A percentile compares a stretch with the other conserved stretches of the same genome.
phyloP scores from a whole-genome alignment of 805 yeast genomes.

The Sporopachydermia quercuum region DNA sequence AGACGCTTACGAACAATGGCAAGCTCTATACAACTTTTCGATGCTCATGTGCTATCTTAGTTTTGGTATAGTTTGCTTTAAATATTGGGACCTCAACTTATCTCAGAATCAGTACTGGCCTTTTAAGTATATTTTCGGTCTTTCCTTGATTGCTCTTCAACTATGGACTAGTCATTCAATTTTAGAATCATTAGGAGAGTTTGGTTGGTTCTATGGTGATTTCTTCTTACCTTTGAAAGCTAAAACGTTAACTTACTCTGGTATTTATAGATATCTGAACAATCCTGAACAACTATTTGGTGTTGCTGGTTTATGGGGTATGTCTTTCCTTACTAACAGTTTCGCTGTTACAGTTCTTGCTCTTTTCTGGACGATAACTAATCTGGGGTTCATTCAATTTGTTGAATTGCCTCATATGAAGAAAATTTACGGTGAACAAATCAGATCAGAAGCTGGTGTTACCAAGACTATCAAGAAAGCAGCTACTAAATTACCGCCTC shows the following conservation, averaged over 20 bases:
- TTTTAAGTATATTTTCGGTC: slow-evolving; percentile 45
- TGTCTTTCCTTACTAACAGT: slow-evolving; percentile 40
- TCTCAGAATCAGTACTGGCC: slow-evolving; percentile 23
- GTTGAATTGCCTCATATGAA: slow-evolving; percentile 71
- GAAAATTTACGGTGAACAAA: slow-evolving; percentile 52
- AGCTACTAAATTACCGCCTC: slow-evolving; percentile 11
- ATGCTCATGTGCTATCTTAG: slow-evolving; percentile 44
- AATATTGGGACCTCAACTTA: slow-evolving; percentile 15
- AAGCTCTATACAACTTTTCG: slow-evolving; percentile 39
- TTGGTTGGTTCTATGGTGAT: slow-evolving; percentile 88
- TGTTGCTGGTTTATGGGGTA: slow-evolving; percentile 67
- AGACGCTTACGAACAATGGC: slow-evolving; percentile 62
- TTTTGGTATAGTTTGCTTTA: slow-evolving; percentile 21
- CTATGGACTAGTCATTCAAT: slow-evolving; percentile 57
- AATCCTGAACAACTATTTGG: slow-evolving; percentile 75
- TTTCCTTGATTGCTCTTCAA: slow-evolving; percentile 40
- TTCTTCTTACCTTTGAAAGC: slow-evolving; percentile 48
- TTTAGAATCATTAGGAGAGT: slow-evolving; percentile 57
- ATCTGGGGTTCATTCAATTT: slow-evolving; percentile 51
- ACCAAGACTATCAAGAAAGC: slow-evolving; percentile 20
- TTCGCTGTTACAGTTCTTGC: slow-evolving; percentile 34
- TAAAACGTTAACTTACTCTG: slow-evolving; percentile 47
- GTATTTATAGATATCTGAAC: slow-evolving; percentile 68
- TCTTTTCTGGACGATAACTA: slow-evolving; percentile 50
- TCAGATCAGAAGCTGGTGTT: slow-evolving; percentile 37